Conservation (phyloP, 2,329 filamentous ascomycete genomes). For the Mycosphaerella sp. region DNA sequence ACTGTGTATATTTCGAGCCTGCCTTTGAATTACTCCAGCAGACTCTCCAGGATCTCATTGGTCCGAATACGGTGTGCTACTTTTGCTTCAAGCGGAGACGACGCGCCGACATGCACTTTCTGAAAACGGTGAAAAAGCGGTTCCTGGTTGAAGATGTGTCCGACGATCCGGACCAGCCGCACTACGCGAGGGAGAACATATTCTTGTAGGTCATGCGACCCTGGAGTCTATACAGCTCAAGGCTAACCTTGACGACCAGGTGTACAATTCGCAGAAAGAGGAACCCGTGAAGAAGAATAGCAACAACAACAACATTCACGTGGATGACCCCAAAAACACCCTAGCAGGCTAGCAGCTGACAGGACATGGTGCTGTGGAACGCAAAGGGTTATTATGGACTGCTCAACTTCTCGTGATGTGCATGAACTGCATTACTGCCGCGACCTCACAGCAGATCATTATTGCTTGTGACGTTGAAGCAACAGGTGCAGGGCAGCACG, state of each 20-base stretch:
- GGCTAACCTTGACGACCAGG: constrained; percentile 13
- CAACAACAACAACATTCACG: background rate
- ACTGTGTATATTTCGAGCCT: constrained; percentile 96
- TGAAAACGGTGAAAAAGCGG: constrained; percentile 46
- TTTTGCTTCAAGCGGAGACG: constrained; percentile 96
- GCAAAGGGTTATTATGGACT: background rate
- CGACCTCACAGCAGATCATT: background rate
- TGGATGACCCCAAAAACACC: constrained; percentile 4
- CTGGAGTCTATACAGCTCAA: background rate
- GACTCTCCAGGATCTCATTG: constrained; percentile 69
- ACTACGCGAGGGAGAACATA: constrained; percentile 45
- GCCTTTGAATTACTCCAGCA: constrained; percentile 81
- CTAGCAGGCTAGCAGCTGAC: constrained; percentile 14
- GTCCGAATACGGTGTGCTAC: constrained; percentile 59
- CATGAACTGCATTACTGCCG: background rate
- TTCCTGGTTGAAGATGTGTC: constrained; percentile 43
- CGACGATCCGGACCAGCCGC: constrained; percentile 45
- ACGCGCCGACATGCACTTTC: constrained; percentile 55
- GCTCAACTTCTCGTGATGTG: background rate
- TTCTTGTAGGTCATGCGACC: constrained; percentile 39
- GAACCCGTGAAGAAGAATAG: constrained; percentile 11
- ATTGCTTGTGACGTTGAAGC: background rate
- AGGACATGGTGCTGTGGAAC: constrained; percentile 6
- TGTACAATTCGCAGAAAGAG: constrained; percentile 24
- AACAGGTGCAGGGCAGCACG: background rate